Conservation (phyloP, 352 stramenopile genomes). For the Globisporangium sylvaticum region DNA sequence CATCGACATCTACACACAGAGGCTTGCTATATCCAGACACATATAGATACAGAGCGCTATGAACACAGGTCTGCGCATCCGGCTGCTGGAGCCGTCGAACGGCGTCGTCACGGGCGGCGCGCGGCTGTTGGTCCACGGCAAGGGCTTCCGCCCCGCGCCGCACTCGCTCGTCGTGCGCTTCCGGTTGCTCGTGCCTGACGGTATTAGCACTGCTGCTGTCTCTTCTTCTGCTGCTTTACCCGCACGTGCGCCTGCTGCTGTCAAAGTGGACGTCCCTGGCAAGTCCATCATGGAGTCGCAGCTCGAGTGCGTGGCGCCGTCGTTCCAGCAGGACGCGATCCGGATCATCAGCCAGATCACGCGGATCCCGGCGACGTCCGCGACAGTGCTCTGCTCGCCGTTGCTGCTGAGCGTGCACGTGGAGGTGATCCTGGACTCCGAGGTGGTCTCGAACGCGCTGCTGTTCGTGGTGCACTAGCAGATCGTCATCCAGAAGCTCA, state of each 20-base stretch:
- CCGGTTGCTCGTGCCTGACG: slow-evolving; percentile 25
- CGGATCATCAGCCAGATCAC: slow-evolving; percentile 32
- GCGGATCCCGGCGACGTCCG: slow-evolving; percentile 39
- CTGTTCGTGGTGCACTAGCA: slow-evolving; percentile 46
- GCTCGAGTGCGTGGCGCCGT: slow-evolving; percentile 52
- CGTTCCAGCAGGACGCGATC: slow-evolving; percentile 36
- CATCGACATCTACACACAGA: not conserved
- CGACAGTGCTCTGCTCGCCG: slow-evolving; percentile 38
- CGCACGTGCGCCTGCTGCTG: not conserved
- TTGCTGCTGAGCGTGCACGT: slow-evolving; percentile 44
- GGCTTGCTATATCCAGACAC: not conserved
- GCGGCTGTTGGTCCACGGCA: slow-evolving; percentile 53
- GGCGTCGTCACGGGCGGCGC: slow-evolving; percentile 45
- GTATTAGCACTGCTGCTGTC: not conserved
- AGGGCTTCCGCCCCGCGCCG: slow-evolving; percentile 48
- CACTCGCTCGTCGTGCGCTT: slow-evolving; percentile 70
- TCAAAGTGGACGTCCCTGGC: slow-evolving; percentile 32
- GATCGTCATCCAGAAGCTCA: slow-evolving; percentile 42
- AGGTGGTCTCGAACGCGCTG: slow-evolving; percentile 49
- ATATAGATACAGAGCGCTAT: slow-evolving; percentile 1
- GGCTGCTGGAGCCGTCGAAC: slow-evolving; percentile 45
- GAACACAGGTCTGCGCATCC: slow-evolving; percentile 33
- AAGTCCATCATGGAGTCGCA: slow-evolving; percentile 56
- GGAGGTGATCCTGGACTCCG: slow-evolving; percentile 59
- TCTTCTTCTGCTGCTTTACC: not conserved